Conservation (phyloP, 768 basidiomycete species). For the Gautieria morchelliformis region DNA sequence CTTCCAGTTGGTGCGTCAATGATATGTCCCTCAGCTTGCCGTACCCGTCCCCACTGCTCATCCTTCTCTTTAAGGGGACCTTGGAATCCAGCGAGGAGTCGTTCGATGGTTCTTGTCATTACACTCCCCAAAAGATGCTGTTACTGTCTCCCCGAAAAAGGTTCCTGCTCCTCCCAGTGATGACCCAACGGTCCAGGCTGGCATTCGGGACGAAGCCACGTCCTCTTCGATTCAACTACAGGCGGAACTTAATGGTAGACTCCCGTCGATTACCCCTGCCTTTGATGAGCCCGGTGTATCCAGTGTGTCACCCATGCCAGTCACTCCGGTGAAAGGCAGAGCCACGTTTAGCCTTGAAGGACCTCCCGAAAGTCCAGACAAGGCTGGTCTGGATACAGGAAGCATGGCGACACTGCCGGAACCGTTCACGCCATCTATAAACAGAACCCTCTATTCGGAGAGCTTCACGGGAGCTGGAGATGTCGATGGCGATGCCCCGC, state of each 20-base stretch:
- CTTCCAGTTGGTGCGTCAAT: slow-evolving; percentile 43
- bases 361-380: not conserved
- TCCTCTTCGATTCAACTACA: not conserved
- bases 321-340: slow-evolving; percentile 14
- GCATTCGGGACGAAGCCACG: not conserved
- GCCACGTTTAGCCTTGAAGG: not conserved
- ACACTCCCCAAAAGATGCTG: slow-evolving; percentile 35
- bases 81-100: slow-evolving; percentile 74
- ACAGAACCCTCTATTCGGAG: slow-evolving; percentile 32
- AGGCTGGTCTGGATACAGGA: not conserved
- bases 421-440: slow-evolving; percentile 61
- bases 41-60: not conserved
- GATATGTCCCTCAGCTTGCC: not conserved
- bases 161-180: slow-evolving; percentile 18
- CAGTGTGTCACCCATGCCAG: slow-evolving; percentile 24
- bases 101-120: slow-evolving; percentile 58
- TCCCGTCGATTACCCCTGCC: not conserved
- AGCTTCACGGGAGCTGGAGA: slow-evolving; percentile 18
- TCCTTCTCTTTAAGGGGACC: slow-evolving; percentile 44
- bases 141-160: slow-evolving; percentile 45
- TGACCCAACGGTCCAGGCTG: slow-evolving; percentile 10
- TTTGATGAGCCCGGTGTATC: slow-evolving; percentile 19
- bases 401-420: slow-evolving; percentile 35
- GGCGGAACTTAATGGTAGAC: not conserved
- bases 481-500: slow-evolving; percentile 12